phyloP scores from a whole-genome alignment of 2,329 filamentous ascomycete genomes.

The Myriangium duriaei region DNA sequence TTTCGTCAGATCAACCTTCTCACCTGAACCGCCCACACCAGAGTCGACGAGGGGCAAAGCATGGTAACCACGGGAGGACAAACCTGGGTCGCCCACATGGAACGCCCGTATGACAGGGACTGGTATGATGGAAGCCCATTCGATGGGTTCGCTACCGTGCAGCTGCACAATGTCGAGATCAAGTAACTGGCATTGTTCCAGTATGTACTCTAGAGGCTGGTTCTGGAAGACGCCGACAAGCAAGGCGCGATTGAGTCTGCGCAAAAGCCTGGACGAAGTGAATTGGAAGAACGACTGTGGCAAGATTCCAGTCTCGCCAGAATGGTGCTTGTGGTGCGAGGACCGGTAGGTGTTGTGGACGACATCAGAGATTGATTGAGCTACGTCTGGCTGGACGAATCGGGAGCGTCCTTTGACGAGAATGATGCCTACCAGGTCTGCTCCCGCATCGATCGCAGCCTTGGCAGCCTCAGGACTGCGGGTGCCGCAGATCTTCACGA shows the following conservation, averaged over 20 bases:
- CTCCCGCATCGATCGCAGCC: constrained; percentile 71
- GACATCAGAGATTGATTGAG: constrained; percentile 64
- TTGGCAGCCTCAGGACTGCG: constrained; percentile 68
- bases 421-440: constrained; percentile 88
- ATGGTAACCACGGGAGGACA: constrained; percentile 69
- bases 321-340: background rate
- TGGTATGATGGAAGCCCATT: constrained; percentile 82
- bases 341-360: constrained; percentile 47
- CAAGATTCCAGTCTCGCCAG: constrained; percentile 2
- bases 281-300: constrained; percentile 51
- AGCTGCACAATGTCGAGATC: constrained; percentile 82
- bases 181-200: constrained; percentile 64
- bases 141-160: constrained; percentile 80
- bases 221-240: constrained; percentile 92
- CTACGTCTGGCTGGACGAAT: constrained; percentile 65
- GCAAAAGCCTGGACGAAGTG: constrained; percentile 21
- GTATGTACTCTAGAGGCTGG: constrained; percentile 70
- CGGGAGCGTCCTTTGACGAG: constrained; percentile 71
- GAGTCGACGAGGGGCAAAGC: constrained; percentile 75
- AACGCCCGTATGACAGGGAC: constrained; percentile 87
- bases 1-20: constrained; percentile 57
- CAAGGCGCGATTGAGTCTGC: constrained; percentile 40
- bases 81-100: constrained; percentile 58
- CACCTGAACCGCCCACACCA: constrained; percentile 68
- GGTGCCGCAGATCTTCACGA: constrained; percentile 94